phyloP scores from a whole-genome alignment of 805 yeast genomes.

The Candida manassasensis region DNA sequence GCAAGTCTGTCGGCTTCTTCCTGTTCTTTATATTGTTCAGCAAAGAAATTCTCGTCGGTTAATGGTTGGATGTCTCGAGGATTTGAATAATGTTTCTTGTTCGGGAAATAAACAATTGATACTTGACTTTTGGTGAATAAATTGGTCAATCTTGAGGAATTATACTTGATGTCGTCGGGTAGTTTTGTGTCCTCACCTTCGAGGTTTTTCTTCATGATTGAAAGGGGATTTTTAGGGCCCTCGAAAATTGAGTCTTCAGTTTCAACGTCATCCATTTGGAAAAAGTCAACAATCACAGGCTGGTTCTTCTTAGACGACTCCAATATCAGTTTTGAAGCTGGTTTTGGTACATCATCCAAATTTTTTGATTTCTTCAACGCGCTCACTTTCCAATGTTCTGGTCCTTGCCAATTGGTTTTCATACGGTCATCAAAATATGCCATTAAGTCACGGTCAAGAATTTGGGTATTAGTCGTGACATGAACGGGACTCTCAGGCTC shows the following conservation, averaged over 20 bases:
- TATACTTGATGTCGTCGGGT: slow-evolving; percentile 72
- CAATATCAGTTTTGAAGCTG: slow-evolving; percentile 3
- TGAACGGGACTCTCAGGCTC: slow-evolving; percentile 9
- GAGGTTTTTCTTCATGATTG: slow-evolving; percentile 11
- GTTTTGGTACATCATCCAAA: neutral
- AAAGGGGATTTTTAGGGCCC: slow-evolving; percentile 19
- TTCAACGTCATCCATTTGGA: slow-evolving; percentile 25
- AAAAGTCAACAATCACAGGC: slow-evolving; percentile 26
- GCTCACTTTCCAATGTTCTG: slow-evolving; percentile 83
- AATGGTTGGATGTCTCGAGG: slow-evolving; percentile 24
- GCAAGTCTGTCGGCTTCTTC: slow-evolving; percentile 35
- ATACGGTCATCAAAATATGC: slow-evolving; percentile 76
- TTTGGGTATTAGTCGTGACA: slow-evolving; percentile 13
- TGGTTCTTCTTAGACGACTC: slow-evolving; percentile 14
- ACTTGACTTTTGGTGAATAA: slow-evolving; percentile 62
- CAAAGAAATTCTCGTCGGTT: slow-evolving; percentile 73
- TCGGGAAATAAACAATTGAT: slow-evolving; percentile 14
- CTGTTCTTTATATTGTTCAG: slow-evolving; percentile 50
- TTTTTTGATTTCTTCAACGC: slow-evolving; percentile 46
- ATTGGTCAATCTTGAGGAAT: slow-evolving; percentile 61
- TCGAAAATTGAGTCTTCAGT: slow-evolving; percentile 32
- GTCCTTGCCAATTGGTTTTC: slow-evolving; percentile 80
- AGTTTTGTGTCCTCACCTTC: slow-evolving; percentile 26
- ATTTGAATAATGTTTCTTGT: slow-evolving; percentile 9
- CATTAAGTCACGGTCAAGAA: slow-evolving; percentile 60